Evolutionary conservation across 2,329 filamentous ascomycete species (phyloP).

Genomic region (Akanthomyces dipterigenus): DNA sequence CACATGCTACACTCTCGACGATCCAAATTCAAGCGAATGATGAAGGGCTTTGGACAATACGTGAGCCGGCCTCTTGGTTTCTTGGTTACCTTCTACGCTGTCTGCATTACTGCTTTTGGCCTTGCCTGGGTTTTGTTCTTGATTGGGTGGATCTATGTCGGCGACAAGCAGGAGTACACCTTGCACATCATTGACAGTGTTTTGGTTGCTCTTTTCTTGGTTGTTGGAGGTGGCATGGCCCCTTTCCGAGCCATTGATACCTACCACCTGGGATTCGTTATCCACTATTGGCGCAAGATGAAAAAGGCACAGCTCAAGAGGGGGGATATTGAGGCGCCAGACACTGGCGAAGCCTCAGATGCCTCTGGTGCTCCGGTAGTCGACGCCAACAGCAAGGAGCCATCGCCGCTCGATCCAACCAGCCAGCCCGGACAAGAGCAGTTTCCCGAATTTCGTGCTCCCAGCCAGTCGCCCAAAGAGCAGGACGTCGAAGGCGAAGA

Average conservation of each 20-base stretch:
- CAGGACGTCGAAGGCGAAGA: constrained; percentile 19
- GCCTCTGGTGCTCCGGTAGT: not conserved
- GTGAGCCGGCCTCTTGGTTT: constrained; percentile 71
- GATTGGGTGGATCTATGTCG: constrained; percentile 84
- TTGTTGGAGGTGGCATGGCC: constrained; percentile 64
- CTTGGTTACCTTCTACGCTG: constrained; percentile 76
- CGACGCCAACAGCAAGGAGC: not conserved
- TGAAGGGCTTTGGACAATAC: constrained; percentile 78
- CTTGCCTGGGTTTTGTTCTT: constrained; percentile 86
- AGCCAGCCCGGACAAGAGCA: not conserved
- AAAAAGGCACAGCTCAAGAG: constrained; percentile 41
- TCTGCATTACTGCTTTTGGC: constrained; percentile 76
- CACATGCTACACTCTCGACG: constrained; percentile 81
- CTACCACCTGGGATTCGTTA: constrained; percentile 81
- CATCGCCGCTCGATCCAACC: not conserved
- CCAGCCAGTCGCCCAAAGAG: not conserved
- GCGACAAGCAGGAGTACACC: constrained; percentile 60
- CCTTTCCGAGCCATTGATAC: constrained; percentile 76
- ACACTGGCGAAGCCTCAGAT: constrained; percentile 15
- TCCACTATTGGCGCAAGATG: constrained; percentile 49
- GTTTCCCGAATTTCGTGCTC: not conserved
- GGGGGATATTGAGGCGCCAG: constrained; percentile 26
- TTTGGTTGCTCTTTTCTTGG: constrained; percentile 62
- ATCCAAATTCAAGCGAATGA: constrained; percentile 69
- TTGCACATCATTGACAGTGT: constrained; percentile 66